These are phyloP conservation scores for Anastatica hierochuntica DNA, from an alignment of 345 rosid genomes.

Conservation along the genomic window DNA sequence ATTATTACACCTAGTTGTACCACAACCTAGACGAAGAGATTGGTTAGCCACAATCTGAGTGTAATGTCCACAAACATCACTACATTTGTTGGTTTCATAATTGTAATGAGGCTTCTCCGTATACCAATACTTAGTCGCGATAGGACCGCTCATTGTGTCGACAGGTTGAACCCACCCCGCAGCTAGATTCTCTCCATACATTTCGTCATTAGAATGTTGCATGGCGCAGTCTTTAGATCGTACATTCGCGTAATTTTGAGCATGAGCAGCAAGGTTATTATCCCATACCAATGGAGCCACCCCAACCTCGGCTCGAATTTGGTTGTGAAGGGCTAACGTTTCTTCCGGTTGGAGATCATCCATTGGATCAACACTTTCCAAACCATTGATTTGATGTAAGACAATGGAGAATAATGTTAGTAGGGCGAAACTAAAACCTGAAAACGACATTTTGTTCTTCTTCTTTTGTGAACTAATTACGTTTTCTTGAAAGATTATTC, in stretches of 20 bases:
- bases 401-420: not conserved
- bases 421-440: not conserved
- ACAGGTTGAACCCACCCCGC: constrained; percentile 21
- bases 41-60: constrained; percentile 65
- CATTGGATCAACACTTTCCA: constrained; percentile 8
- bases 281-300: constrained; percentile 44
- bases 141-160: constrained; percentile 23
- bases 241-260: constrained; percentile 26
- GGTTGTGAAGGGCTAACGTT: constrained; percentile 36
- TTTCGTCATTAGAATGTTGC: constrained; percentile 38
- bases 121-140: constrained; percentile 42
- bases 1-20: constrained; percentile 36
- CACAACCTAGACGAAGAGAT: constrained; percentile 52
- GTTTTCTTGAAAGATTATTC: not conserved
- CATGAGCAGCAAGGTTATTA: constrained; percentile 31
- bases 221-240: constrained; percentile 17
- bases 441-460: constrained; percentile 16
- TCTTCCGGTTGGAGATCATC: constrained; percentile 27
- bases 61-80: constrained; percentile 45
- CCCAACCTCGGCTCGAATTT: constrained; percentile 32
- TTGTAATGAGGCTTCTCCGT: constrained; percentile 45
- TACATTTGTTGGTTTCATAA: constrained; percentile 46
- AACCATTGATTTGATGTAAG: constrained; percentile 1
- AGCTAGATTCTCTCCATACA: constrained; percentile 47
- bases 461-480: not conserved